Conservation (phyloP, 2,329 filamentous ascomycete genomes). For the Neonectria neomacrospora region DNA sequence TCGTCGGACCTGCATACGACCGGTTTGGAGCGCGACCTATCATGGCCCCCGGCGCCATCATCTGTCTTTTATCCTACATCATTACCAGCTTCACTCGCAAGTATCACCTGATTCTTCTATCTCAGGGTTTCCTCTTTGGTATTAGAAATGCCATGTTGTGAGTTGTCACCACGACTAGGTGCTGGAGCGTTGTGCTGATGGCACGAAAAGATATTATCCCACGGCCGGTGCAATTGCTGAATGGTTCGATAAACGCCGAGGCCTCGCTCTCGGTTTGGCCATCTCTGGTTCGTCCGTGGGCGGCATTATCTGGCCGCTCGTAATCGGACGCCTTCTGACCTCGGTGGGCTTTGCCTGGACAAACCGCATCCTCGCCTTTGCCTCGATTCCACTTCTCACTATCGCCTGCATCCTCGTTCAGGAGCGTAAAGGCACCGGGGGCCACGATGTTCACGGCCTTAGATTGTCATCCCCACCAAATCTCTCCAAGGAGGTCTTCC, state of each 20-base stretch:
- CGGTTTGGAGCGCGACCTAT: constrained; percentile 51
- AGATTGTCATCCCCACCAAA: constrained; percentile 23
- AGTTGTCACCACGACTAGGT: constrained; percentile 9
- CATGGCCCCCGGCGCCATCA: constrained; percentile 49
- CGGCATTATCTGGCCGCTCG: constrained; percentile 47
- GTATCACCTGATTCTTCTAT: constrained; percentile 53
- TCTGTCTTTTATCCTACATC: constrained; percentile 53
- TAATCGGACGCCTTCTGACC: constrained; percentile 35
- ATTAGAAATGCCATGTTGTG: constrained; percentile 53
- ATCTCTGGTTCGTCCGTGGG: constrained; percentile 48
- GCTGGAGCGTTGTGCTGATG: not conserved
- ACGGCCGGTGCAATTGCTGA: constrained; percentile 44
- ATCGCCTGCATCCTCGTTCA: constrained; percentile 45
- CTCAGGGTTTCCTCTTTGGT: constrained; percentile 56
- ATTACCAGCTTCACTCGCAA: constrained; percentile 45
- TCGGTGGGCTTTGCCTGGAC: constrained; percentile 26
- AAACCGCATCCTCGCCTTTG: constrained; percentile 36
- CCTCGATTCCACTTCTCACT: constrained; percentile 42
- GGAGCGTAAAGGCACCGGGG: constrained; percentile 34
- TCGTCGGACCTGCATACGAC: constrained; percentile 55
- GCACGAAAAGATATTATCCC: constrained; percentile 40
- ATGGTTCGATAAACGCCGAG: constrained; percentile 47
- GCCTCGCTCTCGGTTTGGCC: constrained; percentile 47
- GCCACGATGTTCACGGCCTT: constrained; percentile 29
- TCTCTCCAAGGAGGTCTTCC: constrained; percentile 44